Evolutionary conservation across 805 yeast genomes (phyloP).

Genomic region (Candida schatavii): DNA sequence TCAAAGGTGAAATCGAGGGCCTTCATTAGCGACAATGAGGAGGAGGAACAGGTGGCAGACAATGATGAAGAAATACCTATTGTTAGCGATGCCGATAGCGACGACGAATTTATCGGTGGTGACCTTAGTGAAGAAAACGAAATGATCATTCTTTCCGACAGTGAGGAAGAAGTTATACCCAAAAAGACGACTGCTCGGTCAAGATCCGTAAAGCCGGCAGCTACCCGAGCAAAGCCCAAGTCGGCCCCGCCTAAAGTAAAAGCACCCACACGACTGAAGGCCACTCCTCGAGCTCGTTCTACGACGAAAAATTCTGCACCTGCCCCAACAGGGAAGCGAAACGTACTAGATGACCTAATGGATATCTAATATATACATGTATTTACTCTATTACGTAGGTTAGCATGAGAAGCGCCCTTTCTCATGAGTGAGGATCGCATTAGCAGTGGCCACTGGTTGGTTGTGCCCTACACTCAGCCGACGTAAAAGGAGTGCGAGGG

Average conservation of each 20-base stretch:
- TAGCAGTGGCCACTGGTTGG: no score
- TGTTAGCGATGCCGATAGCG: constrained; percentile 12
- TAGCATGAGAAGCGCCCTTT: no score
- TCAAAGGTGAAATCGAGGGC: neutral
- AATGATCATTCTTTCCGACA: constrained; percentile 13
- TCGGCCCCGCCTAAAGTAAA: constrained; percentile 1
- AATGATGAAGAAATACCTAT: constrained; percentile 17
- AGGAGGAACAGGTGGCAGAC: neutral
- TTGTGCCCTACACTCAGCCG: no score
- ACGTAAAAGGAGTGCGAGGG: no score
- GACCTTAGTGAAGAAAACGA: constrained; percentile 14
- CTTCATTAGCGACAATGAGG: constrained; percentile 4
- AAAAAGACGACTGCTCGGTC: neutral
- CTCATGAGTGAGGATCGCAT: no score
- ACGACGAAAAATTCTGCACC: constrained; percentile 1
- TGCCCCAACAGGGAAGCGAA: neutral
- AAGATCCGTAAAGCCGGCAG: neutral
- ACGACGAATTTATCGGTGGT: constrained; percentile 11
- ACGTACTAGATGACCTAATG: constrained; percentile 3
- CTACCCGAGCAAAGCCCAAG: neutral
- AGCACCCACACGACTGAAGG: constrained; percentile 2
- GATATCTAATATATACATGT: neutral
- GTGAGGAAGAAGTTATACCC: neutral
- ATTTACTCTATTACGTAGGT: no score
- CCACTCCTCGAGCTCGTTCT: no score